phyloP scores from a whole-genome alignment of 768 basidiomycete species.

The Epithele typhae region DNA sequence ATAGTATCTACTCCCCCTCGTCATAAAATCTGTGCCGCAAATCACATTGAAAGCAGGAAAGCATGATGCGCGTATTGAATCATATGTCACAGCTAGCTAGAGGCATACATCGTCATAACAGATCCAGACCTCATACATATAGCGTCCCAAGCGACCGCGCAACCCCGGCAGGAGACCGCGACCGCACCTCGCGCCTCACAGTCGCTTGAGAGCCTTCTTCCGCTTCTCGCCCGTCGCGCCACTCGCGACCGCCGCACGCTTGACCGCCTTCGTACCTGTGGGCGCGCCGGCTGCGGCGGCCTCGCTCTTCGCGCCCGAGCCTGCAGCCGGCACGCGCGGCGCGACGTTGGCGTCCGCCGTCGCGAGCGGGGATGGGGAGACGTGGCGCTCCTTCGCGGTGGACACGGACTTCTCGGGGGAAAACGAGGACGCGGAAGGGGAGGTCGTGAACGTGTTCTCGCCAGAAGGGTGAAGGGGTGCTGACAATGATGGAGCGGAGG shows the following conservation, averaged over 20 bases:
- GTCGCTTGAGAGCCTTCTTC: slow-evolving; percentile 83
- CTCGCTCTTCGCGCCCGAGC: too few species aligned
- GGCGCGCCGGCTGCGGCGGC: slow-evolving; percentile 16
- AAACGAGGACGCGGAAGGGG: slow-evolving; percentile 31
- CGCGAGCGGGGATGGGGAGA: slow-evolving; percentile 64
- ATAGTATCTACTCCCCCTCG: too few species aligned
- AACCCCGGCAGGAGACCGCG: too few species aligned
- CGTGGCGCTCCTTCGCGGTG: slow-evolving; percentile 52
- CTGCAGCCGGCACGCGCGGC: slow-evolving; percentile 22
- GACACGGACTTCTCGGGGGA: slow-evolving; percentile 21
- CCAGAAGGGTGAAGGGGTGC: slow-evolving; percentile 32
- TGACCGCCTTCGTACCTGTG: slow-evolving; percentile 54
- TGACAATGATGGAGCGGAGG: slow-evolving; percentile 33
- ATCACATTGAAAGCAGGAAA: too few species aligned
- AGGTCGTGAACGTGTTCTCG: slow-evolving; percentile 38
- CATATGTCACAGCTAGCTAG: too few species aligned
- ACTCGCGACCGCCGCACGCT: slow-evolving; percentile 53
- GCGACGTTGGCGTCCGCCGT: slow-evolving; percentile 68
- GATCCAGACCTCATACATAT: too few species aligned
- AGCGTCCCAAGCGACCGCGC: too few species aligned
- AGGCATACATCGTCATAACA: too few species aligned
- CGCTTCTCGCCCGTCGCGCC: slow-evolving; percentile 69
- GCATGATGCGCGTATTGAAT: too few species aligned
- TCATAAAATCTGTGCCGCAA: too few species aligned
- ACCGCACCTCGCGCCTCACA: too few species aligned